Evolutionary conservation across 1,284 basidiomycete genomes (phyloP).

Genomic region (Rhizoctonia solani): DNA sequence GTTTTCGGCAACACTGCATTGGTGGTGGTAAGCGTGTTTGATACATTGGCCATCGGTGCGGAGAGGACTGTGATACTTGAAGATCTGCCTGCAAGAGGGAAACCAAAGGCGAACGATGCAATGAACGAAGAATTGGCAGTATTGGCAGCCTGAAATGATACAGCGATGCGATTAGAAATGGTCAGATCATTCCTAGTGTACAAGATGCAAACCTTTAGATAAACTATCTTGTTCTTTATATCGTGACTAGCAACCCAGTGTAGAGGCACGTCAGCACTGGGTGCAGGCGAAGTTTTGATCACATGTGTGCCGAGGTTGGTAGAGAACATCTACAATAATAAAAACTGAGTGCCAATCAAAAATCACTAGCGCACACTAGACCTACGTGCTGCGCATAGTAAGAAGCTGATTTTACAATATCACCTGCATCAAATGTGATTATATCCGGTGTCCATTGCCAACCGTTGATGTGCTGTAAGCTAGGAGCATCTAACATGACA

Average conservation of each 20-base stretch:
- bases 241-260: constrained; percentile 48
- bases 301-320: constrained; percentile 48
- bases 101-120: constrained; percentile 46
- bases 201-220: constrained; percentile 25
- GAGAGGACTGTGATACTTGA: constrained; percentile 17
- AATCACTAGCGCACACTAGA: not conserved
- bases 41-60: constrained; percentile 32
- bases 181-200: not conserved
- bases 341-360: not conserved
- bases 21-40: constrained; percentile 43
- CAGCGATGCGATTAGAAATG: constrained; percentile 27
- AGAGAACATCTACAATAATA: constrained; percentile 45
- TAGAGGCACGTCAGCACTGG: constrained; percentile 43
- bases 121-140: constrained; percentile 44
- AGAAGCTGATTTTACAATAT: constrained; percentile 47
- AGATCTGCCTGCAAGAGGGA: constrained; percentile 34
- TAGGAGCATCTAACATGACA: constrained; percentile 40
- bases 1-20: constrained; percentile 46
- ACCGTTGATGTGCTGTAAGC: constrained; percentile 46
- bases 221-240: constrained; percentile 20
- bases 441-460: constrained; percentile 53
- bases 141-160: constrained; percentile 44
- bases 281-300: constrained; percentile 46
- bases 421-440: constrained; percentile 48
- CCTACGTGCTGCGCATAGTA: constrained; percentile 48